Conservation (phyloP, 371 early-diverging fungal genomes). For the Batkoa obscura region DNA sequence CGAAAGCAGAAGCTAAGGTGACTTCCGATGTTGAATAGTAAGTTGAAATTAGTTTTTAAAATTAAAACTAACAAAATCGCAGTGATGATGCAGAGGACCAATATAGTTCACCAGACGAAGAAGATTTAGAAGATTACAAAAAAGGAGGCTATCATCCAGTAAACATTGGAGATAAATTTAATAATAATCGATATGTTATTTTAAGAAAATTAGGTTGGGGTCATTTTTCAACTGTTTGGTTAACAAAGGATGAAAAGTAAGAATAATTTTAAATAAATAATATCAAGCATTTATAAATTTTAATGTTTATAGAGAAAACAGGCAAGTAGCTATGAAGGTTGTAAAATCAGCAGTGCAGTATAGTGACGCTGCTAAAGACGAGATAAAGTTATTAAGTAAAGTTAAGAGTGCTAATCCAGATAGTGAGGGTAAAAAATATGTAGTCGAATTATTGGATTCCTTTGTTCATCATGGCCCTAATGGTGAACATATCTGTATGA, state of each 20-base stretch:
- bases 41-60: too few relatives aligned
- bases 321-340: slow-evolving; percentile 87
- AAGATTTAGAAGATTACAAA: slow-evolving; percentile 72
- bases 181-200: slow-evolving; percentile 56
- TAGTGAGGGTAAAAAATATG: slow-evolving; percentile 34
- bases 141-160: slow-evolving; percentile 91
- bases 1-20: too few relatives aligned
- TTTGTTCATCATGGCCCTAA: slow-evolving; percentile 79
- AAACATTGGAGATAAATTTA: slow-evolving; percentile 61
- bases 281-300: not conserved
- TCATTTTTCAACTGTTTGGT: slow-evolving; percentile 95
- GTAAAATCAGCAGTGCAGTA: slow-evolving; percentile 90
- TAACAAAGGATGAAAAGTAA: slow-evolving; percentile 58
- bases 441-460: slow-evolving; percentile 72
- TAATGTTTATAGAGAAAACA: slow-evolving; percentile 21
- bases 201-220: slow-evolving; percentile 95
- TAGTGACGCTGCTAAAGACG: slow-evolving; percentile 89
- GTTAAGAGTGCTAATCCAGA: slow-evolving; percentile 45
- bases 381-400: slow-evolving; percentile 72
- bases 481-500: slow-evolving; percentile 90
- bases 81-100: too few relatives aligned
- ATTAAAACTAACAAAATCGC: too few relatives aligned
- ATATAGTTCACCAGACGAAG: slow-evolving; percentile 46
- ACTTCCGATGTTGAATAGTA: too few relatives aligned
- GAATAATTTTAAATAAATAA: slow-evolving; percentile 7